Conservation (phyloP, 768 basidiomycete genomes). For the Clitopilus hobsonii region DNA sequence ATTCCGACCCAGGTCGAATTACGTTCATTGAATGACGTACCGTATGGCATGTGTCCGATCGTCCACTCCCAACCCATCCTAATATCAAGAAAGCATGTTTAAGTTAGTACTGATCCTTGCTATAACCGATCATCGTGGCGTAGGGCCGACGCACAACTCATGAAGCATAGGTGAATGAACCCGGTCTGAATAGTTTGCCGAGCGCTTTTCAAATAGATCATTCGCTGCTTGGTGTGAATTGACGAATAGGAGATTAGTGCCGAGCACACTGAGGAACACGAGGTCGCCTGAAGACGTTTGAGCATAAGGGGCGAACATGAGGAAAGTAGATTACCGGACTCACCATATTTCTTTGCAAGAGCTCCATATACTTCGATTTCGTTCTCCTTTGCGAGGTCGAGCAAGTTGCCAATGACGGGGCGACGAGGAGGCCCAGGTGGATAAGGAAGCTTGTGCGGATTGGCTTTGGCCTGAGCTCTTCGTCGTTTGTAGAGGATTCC, state of each 20-base stretch:
- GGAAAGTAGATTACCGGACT: not conserved
- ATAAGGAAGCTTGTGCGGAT: conserved; percentile 24
- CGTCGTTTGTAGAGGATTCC: conserved; percentile 1
- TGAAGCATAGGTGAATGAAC: conserved; percentile 43
- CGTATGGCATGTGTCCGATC: conserved; percentile 53
- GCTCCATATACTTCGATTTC: conserved; percentile 34
- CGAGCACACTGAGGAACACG: conserved; percentile 47
- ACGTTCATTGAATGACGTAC: conserved; percentile 20
- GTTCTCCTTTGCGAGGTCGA: conserved; percentile 36
- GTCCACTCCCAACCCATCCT: conserved; percentile 44
- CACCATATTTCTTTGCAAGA: conserved; percentile 39
- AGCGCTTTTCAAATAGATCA: conserved; percentile 55
- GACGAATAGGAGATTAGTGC: conserved; percentile 42
- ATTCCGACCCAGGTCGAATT: not conserved
- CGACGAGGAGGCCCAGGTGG: conserved; percentile 53
- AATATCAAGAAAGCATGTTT: not conserved
- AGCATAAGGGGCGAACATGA: not conserved
- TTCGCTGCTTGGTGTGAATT: conserved; percentile 35
- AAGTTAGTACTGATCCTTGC: not conserved
- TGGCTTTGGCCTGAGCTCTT: conserved; percentile 4
- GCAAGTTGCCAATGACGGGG: conserved; percentile 52
- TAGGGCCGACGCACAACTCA: conserved; percentile 32
- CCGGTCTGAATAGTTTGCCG: conserved; percentile 53
- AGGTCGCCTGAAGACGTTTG: conserved; percentile 37
- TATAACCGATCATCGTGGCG: not conserved